Conservation (phyloP, 1,284 basidiomycete genomes). For the Erythrobasidium hasegawianum region DNA sequence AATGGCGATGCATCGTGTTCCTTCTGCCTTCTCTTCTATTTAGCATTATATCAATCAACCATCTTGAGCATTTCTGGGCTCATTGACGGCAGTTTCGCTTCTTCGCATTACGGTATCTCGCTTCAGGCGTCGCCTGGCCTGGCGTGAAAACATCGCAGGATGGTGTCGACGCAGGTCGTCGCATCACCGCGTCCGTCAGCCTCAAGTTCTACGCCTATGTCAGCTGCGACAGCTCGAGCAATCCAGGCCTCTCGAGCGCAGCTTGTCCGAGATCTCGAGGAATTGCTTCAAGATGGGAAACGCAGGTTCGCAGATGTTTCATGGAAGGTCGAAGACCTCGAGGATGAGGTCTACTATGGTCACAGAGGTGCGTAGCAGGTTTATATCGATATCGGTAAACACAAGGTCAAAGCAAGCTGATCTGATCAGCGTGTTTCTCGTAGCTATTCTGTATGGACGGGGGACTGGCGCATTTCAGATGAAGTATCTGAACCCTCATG, state of each 20-base stretch:
- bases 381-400: conserved; percentile 3
- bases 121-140: too few species aligned
- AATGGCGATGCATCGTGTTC: too few species aligned
- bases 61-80: too few species aligned
- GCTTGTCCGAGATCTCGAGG: conserved; percentile 61
- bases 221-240: conserved; percentile 18
- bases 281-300: conserved; percentile 71
- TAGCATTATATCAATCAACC: too few species aligned
- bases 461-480: conserved; percentile 54
- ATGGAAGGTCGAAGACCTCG: conserved; percentile 57
- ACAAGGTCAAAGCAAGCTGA: not conserved
- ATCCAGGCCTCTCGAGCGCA: conserved; percentile 2
- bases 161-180: too few species aligned
- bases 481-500: conserved; percentile 67
- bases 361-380: conserved; percentile 79
- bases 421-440: not conserved
- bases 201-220: not conserved
- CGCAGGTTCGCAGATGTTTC: conserved; percentile 88
- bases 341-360: conserved; percentile 66
- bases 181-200: not conserved
- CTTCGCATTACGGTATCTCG: too few species aligned
- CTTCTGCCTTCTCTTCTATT: too few species aligned
- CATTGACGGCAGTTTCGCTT: too few species aligned
- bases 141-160: too few species aligned
- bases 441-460: conserved; percentile 88